Conservation (phyloP, 495 filamentous ascomycete species). For the Lasiosphaeriaceae sp. region DNA sequence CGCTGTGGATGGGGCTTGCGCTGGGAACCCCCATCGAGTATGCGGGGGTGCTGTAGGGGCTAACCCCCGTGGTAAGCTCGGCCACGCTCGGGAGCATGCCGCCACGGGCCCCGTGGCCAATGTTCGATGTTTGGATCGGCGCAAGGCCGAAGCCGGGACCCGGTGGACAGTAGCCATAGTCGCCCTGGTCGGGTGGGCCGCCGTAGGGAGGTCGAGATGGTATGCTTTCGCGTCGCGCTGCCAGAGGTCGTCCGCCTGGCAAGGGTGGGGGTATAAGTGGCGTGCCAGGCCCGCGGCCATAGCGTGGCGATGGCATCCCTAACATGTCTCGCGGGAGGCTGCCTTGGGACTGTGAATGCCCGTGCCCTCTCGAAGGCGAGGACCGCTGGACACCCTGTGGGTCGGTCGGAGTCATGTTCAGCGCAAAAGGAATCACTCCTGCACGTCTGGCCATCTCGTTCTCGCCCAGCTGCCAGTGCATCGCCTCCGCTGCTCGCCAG, state of each 20-base stretch:
- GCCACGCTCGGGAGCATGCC: constrained; percentile 48
- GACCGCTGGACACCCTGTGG: constrained; percentile 38
- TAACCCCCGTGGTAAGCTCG: constrained; percentile 53
- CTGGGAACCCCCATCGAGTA: constrained; percentile 40
- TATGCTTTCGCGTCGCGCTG: constrained; percentile 43
- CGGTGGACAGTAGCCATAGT: constrained; percentile 31
- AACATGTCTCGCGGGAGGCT: constrained; percentile 36
- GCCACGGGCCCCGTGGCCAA: constrained; percentile 17
- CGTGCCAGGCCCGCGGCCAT: constrained; percentile 25
- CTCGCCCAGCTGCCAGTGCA: constrained; percentile 97
- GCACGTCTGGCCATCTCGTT: constrained; percentile 86
- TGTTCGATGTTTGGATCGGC: constrained; percentile 37
- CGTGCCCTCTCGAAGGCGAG: constrained; percentile 35
- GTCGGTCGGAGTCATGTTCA: constrained; percentile 59
- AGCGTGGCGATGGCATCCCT: constrained; percentile 32
- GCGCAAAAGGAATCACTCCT: constrained; percentile 75
- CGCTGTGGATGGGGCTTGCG: constrained; percentile 33
- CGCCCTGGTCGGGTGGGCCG: constrained; percentile 21
- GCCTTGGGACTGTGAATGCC: constrained; percentile 47
- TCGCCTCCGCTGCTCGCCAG: constrained; percentile 91
- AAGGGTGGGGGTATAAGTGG: constrained; percentile 21
- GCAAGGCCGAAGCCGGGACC: constrained; percentile 34
- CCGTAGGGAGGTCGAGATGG: constrained; percentile 34
- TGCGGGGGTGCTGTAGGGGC: constrained; percentile 51
- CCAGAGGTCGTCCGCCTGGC: constrained; percentile 23